Conservation (phyloP, 257 asterid genomes). For the Lavandula angustifolia region DNA sequence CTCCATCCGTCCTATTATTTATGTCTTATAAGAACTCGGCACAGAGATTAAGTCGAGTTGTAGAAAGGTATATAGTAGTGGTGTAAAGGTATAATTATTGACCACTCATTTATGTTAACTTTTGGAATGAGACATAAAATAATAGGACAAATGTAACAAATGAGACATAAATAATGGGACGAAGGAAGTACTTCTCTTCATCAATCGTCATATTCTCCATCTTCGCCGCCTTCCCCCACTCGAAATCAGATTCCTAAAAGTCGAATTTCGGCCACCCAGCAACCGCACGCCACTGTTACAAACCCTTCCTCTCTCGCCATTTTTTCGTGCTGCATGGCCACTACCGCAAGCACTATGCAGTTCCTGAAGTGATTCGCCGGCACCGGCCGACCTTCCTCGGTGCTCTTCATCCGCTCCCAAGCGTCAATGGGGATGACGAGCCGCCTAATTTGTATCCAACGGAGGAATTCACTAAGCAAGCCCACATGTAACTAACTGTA, state of each 20-base stretch:
- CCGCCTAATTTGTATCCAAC: no score
- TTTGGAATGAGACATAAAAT: no score
- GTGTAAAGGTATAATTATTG: no score
- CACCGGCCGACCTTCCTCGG: conserved; percentile 38
- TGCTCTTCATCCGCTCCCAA: conserved; percentile 30
- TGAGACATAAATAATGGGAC: no score
- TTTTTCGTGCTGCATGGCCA: conserved; percentile 12
- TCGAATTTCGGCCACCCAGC: conserved; percentile 57
- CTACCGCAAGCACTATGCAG: conserved; percentile 38
- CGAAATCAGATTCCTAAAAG: conserved; percentile 45
- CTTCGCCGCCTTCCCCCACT: conserved; percentile 50
- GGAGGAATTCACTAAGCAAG: conserved; percentile 42
- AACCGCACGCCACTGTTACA: conserved; percentile 36
- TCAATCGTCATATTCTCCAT: conserved; percentile 43
- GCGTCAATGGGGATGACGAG: conserved; percentile 34
- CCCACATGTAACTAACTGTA: conserved; percentile 43
- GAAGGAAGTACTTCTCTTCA: conserved; percentile 34
- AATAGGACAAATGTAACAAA: no score
- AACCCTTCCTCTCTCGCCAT: conserved; percentile 42
- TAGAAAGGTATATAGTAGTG: no score
- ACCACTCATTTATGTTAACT: no score
- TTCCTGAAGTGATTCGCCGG: conserved; percentile 57
- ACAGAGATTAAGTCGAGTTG: no score
- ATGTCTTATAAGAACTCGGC: no score
- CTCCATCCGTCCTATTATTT: no score